Percentiles rank a stretch among this genome's conserved stretches.
Conservation (phyloP, 2,329 filamentous ascomycete species). For the Stagonosporopsis rhizophila region DNA sequence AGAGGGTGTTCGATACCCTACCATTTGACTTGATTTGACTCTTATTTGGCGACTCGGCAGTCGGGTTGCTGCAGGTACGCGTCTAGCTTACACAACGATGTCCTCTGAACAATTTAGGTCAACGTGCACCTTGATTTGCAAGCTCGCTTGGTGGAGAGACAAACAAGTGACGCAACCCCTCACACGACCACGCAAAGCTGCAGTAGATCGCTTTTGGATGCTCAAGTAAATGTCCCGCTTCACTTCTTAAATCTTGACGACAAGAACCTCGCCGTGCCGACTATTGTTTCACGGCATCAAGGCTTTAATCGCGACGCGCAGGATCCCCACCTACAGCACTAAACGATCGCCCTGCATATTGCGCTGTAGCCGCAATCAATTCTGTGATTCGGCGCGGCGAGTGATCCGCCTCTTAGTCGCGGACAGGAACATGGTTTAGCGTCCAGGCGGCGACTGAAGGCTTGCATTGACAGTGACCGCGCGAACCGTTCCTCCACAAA, state of each 20-base stretch:
- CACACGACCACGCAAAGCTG: conserved; percentile 12
- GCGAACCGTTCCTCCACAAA: conserved; percentile 31
- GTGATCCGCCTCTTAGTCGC: conserved; percentile 29
- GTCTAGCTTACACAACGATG: conserved; percentile 5
- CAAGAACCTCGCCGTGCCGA: background rate
- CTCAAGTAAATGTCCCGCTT: background rate
- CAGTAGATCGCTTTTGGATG: background rate
- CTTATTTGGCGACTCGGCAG: background rate
- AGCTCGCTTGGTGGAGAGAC: background rate
- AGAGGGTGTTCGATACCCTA: conserved; percentile 1
- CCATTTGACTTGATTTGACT: background rate
- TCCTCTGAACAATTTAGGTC: conserved; percentile 6
- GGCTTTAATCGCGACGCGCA: conserved; percentile 25
- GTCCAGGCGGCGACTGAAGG: conserved; percentile 20
- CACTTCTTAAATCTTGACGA: background rate
- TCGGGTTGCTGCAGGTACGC: conserved; percentile 15
- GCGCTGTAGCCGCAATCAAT: conserved; percentile 25
- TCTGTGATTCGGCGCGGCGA: conserved; percentile 31
- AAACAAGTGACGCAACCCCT: conserved; percentile 15
- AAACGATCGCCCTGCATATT: conserved; percentile 31
- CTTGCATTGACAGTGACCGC: conserved; percentile 29
- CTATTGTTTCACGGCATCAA: conserved; percentile 5
- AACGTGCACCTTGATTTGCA: background rate
- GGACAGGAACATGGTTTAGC: conserved; percentile 18
- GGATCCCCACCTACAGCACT: conserved; percentile 29